Evolutionary conservation across 2,329 filamentous ascomycete genomes (phyloP).

Genomic region (Talaromyces rugulosus): DNA sequence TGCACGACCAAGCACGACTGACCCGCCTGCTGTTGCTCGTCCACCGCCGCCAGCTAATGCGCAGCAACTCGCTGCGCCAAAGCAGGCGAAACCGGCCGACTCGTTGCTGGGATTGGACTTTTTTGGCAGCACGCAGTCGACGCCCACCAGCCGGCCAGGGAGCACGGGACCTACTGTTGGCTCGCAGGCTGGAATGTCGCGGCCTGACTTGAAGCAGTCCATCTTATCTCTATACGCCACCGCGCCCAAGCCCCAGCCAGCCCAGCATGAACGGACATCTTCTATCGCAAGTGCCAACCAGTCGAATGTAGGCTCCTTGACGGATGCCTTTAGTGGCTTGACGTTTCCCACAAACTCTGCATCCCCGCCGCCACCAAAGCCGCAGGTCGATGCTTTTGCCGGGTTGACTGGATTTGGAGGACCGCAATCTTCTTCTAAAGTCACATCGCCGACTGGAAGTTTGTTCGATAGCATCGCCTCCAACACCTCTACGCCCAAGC

Average conservation of each 20-base stretch:
- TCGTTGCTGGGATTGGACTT: slow-evolving; percentile 92
- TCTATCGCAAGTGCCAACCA: slow-evolving; percentile 60
- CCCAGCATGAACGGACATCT: slow-evolving; percentile 54
- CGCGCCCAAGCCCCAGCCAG: slow-evolving; percentile 68
- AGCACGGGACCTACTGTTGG: slow-evolving; percentile 66
- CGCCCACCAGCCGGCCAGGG: slow-evolving; percentile 70
- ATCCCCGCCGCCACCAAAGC: slow-evolving; percentile 27
- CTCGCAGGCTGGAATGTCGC: slow-evolving; percentile 61
- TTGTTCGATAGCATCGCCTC: slow-evolving; percentile 73
- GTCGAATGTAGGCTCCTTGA: slow-evolving; percentile 58
- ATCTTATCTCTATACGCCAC: slow-evolving; percentile 93
- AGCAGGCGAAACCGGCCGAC: slow-evolving; percentile 70
- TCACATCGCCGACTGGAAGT: slow-evolving; percentile 57
- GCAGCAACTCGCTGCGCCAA: slow-evolving; percentile 42
- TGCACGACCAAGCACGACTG: slow-evolving; percentile 67
- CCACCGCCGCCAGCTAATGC: slow-evolving; percentile 58
- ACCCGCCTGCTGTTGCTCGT: slow-evolving; percentile 53
- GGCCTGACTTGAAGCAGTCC: slow-evolving; percentile 93
- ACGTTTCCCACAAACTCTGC: slow-evolving; percentile 55
- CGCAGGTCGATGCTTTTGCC: slow-evolving; percentile 57
- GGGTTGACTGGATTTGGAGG: slow-evolving; percentile 53
- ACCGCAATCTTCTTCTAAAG: slow-evolving; percentile 41
- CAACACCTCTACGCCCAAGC: slow-evolving; percentile 52
- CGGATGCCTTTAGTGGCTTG: slow-evolving; percentile 74
- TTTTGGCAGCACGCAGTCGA: slow-evolving; percentile 66